Base-by-base conservation (phyloP, 2,329 filamentous ascomycete genomes). In the Colletotrichum limetticola region DNA sequence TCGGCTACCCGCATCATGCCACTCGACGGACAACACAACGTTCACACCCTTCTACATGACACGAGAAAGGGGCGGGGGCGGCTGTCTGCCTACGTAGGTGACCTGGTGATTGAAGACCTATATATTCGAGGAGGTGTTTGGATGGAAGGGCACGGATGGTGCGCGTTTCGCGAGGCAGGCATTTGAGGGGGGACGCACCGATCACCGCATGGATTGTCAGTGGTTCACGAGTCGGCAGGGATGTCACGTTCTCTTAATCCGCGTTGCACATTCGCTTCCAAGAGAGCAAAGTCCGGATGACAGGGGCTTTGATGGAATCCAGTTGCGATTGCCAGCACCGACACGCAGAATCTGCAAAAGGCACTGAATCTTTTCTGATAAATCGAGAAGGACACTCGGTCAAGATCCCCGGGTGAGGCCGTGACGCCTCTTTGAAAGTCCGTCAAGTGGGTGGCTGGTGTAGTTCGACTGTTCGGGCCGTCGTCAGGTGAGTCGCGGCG, bases 361-460 rank as follows among this genome's bases (percentile, higher is more conserved):
- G 24, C 22, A 12, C 8, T 35, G 32, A 12, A 4, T 14, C 14
- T 55, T 28, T 28, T 26, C 19, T 16, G 24, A 26, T 16, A 16
- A n/a, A 6, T 49, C 8, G 8, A 14, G 24, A 28, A 14, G 30
- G 19, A 8, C 12, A 14, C 9, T 26, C 53, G 30, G 14, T 28
- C 35, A 16, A 9, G 49, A 2, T 56, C 30, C 8, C 19, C 22
- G 52, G 30, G 19, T 14, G 16, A 56, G 52, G 62, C 30, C 62
- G 52, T 22, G 62, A 56, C 35, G 49, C 52, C 28, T 63, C 22
- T 28, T 53, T 53, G 35, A 16, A 32, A 52, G 52, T 22, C 53
- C 22, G 28, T 30, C 4, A 53, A 46, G 37, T 30, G 14, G 83
- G 28, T 67, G 65, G 37, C 65, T 67, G 56, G 65, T 60, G 56